Conservation (phyloP, 208 protist species). For the Herpetomonas tarakana region DNA sequence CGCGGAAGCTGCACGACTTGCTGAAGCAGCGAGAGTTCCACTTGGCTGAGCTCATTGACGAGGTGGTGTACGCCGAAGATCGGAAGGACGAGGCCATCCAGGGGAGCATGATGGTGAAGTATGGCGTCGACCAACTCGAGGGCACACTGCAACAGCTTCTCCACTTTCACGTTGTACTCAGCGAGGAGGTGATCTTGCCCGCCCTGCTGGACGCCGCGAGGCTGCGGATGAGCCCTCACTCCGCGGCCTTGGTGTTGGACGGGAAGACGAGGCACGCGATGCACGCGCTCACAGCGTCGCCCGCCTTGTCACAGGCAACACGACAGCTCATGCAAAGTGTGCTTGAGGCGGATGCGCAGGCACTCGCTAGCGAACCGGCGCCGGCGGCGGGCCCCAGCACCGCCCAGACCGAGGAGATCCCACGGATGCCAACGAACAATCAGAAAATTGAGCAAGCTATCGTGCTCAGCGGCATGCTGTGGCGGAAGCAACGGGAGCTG, state of each 20-base stretch:
- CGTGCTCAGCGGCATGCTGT: slow-evolving; percentile 24
- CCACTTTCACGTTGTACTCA: slow-evolving; percentile 44
- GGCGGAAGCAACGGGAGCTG: slow-evolving; percentile 28
- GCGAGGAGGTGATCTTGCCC: slow-evolving; percentile 46
- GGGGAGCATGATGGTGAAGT: slow-evolving; percentile 14
- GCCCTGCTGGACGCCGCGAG: slow-evolving; percentile 19
- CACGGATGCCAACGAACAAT: background rate
- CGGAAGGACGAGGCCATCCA: slow-evolving; percentile 34
- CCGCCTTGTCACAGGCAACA: slow-evolving; percentile 28
- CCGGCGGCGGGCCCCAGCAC: background rate
- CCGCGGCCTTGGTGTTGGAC: slow-evolving; percentile 7
- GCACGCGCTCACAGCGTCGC: slow-evolving; percentile 18
- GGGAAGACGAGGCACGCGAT: slow-evolving; percentile 15
- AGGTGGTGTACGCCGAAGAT: slow-evolving; percentile 59
- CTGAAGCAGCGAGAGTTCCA: slow-evolving; percentile 67
- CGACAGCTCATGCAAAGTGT: slow-evolving; percentile 21
- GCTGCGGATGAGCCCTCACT: background rate
- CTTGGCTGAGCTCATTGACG: slow-evolving; percentile 75
- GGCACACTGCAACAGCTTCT: slow-evolving; percentile 38
- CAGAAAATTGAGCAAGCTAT: slow-evolving; percentile 23
- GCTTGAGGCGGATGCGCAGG: slow-evolving; percentile 5
- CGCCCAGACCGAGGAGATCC: background rate
- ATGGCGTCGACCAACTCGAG: slow-evolving; percentile 36
- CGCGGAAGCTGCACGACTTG: slow-evolving; percentile 28
- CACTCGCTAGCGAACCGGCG: background rate